Percentiles rank a stretch among this genome's conserved stretches.
Conservation (phyloP, 345 rosid species). For the Eucalyptus marginata region DNA sequence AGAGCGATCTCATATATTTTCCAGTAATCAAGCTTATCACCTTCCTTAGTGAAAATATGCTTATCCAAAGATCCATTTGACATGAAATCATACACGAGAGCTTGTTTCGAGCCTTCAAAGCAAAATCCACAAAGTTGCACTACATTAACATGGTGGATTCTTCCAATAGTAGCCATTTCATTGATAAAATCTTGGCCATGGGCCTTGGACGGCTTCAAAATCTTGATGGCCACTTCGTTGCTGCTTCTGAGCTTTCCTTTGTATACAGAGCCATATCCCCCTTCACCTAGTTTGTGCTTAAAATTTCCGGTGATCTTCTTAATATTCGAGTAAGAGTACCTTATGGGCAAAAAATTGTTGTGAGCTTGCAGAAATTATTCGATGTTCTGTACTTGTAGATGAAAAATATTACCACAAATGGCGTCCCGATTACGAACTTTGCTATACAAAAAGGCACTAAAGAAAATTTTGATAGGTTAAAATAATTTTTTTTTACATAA, state of each 20-base stretch:
- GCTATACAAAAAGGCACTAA: rapidly evolving
- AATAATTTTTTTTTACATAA: background rate
- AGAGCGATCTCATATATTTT: background rate
- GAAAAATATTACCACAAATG: background rate
- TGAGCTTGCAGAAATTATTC: background rate
- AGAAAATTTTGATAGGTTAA: background rate
- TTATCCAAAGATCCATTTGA: background rate
- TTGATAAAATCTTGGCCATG: background rate
- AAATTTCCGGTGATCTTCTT: background rate
- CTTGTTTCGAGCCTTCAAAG: background rate
- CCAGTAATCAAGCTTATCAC: background rate
- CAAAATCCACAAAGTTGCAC: background rate
- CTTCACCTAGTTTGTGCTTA: background rate
- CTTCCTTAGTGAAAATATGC: background rate
- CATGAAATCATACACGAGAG: background rate
- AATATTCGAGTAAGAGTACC: background rate
- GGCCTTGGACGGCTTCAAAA: background rate
- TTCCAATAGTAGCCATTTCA: background rate
- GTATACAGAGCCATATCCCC: background rate
- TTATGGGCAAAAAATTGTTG: background rate
- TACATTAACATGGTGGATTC: background rate
- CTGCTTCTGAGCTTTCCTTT: background rate
- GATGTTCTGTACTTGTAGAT: background rate
- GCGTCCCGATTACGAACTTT: background rate
- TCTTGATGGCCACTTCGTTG: background rate